Evolutionary conservation across 1,284 basidiomycete genomes (phyloP).

Genomic region (Sphaerobolus stellatus): DNA sequence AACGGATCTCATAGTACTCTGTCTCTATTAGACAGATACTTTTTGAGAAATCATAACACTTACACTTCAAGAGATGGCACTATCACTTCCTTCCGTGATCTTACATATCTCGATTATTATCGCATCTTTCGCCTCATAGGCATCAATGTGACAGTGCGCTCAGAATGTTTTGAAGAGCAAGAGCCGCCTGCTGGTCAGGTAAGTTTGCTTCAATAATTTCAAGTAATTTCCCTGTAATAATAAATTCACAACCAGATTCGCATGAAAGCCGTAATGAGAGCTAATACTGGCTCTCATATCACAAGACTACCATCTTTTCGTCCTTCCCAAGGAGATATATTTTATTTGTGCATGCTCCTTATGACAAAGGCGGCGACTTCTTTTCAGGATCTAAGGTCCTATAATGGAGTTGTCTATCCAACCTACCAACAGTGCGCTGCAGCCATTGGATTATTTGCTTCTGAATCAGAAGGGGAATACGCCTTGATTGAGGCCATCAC

Average conservation of each 20-base stretch:
- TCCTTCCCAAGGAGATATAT: constrained; percentile 34
- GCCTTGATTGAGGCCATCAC: constrained; percentile 34
- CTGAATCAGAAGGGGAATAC: constrained; percentile 28
- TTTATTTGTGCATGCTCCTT: constrained; percentile 33
- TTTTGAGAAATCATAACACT: constrained; percentile 22
- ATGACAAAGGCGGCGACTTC: constrained; percentile 19
- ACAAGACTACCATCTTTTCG: constrained; percentile 26
- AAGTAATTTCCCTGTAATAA: constrained; percentile 15
- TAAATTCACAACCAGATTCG: neutral
- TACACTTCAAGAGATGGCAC: constrained; percentile 11
- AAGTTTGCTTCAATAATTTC: neutral
- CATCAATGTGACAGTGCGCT: too few relatives aligned
- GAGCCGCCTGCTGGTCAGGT: constrained; percentile 15
- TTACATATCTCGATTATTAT: constrained; percentile 28
- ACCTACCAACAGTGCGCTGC: constrained; percentile 32
- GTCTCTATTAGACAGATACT: constrained; percentile 31
- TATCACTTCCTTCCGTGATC: constrained; percentile 15
- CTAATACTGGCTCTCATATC: constrained; percentile 17
- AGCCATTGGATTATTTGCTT: constrained; percentile 27
- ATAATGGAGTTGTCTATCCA: constrained; percentile 18
- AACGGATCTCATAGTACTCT: constrained; percentile 16
- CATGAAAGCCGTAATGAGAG: constrained; percentile 28
- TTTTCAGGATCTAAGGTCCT: constrained; percentile 24
- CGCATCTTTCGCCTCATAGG: constrained; percentile 20
- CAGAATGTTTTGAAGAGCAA: too few relatives aligned